These are phyloP conservation scores for Eutypa lata DNA, from an alignment of 2,329 filamentous ascomycete species.

Conservation along the genomic window DNA sequence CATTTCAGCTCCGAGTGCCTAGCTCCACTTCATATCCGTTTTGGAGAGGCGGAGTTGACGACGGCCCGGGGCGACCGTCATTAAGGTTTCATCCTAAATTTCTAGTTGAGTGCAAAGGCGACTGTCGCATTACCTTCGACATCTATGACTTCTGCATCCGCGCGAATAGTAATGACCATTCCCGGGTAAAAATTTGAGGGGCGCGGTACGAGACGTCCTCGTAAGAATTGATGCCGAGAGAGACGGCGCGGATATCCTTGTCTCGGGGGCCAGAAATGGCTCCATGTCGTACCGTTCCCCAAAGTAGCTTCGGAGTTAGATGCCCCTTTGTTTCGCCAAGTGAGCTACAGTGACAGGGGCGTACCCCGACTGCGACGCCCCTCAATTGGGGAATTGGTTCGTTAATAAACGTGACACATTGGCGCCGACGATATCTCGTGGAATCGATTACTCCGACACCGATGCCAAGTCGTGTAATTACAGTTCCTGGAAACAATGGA, in stretches of 20 bases:
- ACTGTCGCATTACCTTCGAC: too few species aligned
- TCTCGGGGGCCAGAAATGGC: not conserved
- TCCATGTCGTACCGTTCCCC: not conserved
- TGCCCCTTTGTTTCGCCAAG: not conserved
- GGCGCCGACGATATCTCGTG: not conserved
- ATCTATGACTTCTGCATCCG: too few species aligned
- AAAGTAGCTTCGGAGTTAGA: not conserved
- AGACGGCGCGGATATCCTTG: constrained; percentile 18
- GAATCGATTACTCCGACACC: not conserved
- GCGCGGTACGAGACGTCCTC: too few species aligned
- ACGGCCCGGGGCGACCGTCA: too few species aligned
- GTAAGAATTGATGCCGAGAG: not conserved
- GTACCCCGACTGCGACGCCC: not conserved
- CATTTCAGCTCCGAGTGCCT: too few species aligned
- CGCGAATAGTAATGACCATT: too few species aligned
- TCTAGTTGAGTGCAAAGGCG: too few species aligned
- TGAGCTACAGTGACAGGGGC: not conserved
- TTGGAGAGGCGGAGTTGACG: too few species aligned
- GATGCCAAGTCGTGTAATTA: not conserved
- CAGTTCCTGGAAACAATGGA: not conserved
- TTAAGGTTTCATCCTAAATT: too few species aligned
- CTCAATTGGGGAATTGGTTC: not conserved
- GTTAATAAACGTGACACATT: not conserved
- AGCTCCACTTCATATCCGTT: too few species aligned
- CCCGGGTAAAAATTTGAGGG: too few species aligned